Evolutionary conservation across 768 basidiomycete species (phyloP), one percentile per base, ranked within the genome.

Genomic region (Naganishia vishniacii): DNA sequence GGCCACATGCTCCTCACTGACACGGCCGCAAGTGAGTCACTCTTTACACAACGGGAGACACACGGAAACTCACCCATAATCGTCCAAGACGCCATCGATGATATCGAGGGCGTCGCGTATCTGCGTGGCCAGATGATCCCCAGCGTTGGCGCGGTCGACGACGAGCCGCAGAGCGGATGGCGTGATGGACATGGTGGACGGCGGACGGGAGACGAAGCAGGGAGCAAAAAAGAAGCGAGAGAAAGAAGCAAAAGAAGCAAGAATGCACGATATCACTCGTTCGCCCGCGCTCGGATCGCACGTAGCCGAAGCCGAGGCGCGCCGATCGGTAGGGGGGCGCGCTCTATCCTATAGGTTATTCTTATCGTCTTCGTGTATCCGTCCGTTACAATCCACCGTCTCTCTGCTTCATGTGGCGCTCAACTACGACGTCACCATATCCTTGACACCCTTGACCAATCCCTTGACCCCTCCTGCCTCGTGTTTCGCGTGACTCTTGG

Each of bases 41-140:
- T 29, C 20, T 4, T 49, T 16, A 20, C 47, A 1, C 7, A 25
- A 12, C 20, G 20, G 29, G 25, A 34, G 18, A 23, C 20, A 11
- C 25, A 45, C 28, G 42, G 40, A 46, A 9, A 82, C 93, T 75
- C 77, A 94, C 93, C 91, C 88, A 79, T 88, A 85, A 63, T 81
- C 80, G 67, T 88, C 84, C 48, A 99, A 73, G 41, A 86, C 85
- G 4, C 83, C 73, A 71, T 92, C 86, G 44, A 97, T 88, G 56
- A 94, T 88, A 16, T 83, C 79, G 65, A 93, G 75, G 0, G 94
- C 92, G 74, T 92, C 85, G 72, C 83, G 85, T 46, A 95, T 72
- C 61, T 73, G 71, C 8, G 26, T 29, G 3, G 71, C 74, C 15
- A 74, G 65, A 15, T 59, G 61, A 48, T 70, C 72, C 37, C 31